Evolutionary conservation across 768 basidiomycete species (phyloP).

Genomic region (Cystobasidium onofrii): DNA sequence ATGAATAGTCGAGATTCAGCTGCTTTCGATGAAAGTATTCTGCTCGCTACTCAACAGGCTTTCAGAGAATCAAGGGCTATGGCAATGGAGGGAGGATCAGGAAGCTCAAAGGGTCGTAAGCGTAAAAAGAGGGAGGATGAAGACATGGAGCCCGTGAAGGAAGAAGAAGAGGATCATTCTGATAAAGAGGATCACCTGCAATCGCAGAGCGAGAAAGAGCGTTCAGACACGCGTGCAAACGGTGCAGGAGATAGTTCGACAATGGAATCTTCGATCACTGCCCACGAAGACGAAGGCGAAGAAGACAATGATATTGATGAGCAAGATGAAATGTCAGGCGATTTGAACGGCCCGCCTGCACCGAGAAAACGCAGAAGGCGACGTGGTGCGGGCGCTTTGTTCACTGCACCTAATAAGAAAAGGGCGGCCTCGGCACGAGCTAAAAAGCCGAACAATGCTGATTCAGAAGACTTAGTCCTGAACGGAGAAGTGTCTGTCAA

Average conservation of each 20-base stretch:
- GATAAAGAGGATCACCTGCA: neutral
- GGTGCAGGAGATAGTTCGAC: neutral
- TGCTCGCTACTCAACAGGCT: conserved; percentile 32
- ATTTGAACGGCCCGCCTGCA: neutral
- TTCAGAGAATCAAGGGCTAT: conserved; percentile 28
- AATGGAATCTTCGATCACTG: neutral
- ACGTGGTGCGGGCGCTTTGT: neutral
- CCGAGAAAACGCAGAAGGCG: conserved; percentile 22
- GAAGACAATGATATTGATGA: neutral
- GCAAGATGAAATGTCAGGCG: neutral
- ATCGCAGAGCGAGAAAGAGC: neutral
- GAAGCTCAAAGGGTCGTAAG: conserved; percentile 49
- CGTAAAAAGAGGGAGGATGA: conserved; percentile 18
- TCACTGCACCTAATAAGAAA: conserved; percentile 10
- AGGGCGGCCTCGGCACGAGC: neutral
- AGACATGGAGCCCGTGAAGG: conserved; percentile 17
- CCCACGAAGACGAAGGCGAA: conserved; percentile 1
- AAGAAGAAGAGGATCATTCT: conserved; percentile 23
- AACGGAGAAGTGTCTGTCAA: neutral
- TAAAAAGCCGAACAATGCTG: neutral
- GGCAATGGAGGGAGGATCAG: conserved; percentile 27
- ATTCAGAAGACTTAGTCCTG: neutral
- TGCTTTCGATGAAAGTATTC: conserved; percentile 67
- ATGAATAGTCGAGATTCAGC: conserved; percentile 96
- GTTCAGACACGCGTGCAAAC: neutral